Evolutionary conservation across 768 basidiomycete genomes (phyloP).

Genomic region (Hemileccinum impolitum): DNA sequence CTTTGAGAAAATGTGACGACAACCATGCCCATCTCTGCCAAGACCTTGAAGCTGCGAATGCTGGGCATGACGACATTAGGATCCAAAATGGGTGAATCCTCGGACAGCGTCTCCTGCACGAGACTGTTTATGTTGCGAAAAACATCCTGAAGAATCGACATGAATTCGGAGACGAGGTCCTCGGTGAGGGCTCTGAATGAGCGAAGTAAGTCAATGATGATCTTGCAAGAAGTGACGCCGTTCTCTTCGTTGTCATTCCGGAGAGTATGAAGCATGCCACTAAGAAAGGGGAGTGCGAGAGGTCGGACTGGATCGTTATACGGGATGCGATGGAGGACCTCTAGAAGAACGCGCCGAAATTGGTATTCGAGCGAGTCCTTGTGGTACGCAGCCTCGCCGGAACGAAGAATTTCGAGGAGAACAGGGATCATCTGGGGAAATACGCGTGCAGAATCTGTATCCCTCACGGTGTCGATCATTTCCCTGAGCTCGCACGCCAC

Average conservation of each 20-base stretch:
- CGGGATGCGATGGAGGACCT: slow-evolving; percentile 87
- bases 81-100: slow-evolving; percentile 55
- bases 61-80: slow-evolving; percentile 60
- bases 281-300: slow-evolving; percentile 64
- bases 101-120: slow-evolving; percentile 71
- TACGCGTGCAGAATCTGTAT: slow-evolving; percentile 66
- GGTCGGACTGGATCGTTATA: slow-evolving; percentile 73
- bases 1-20: slow-evolving; percentile 88
- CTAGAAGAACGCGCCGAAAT: slow-evolving; percentile 83
- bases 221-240: slow-evolving; percentile 86
- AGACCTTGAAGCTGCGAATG: slow-evolving; percentile 86
- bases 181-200: slow-evolving; percentile 70
- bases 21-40: slow-evolving; percentile 91
- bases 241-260: slow-evolving; percentile 96
- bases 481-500: slow-evolving; percentile 80
- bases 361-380: slow-evolving; percentile 71
- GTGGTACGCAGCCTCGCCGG: slow-evolving; percentile 61
- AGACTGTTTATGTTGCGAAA: slow-evolving; percentile 71
- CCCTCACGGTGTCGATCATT: slow-evolving; percentile 74
- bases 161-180: slow-evolving; percentile 73
- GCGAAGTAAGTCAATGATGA: slow-evolving; percentile 83
- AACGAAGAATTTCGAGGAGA: slow-evolving; percentile 67
- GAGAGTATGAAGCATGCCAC: slow-evolving; percentile 79
- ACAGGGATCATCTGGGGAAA: slow-evolving; percentile 72
- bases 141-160: slow-evolving; percentile 74